Evolutionary conservation across 805 yeast genomes (phyloP), one percentile per base, ranked within the genome.

Genomic region (Candida vaughaniae): DNA sequence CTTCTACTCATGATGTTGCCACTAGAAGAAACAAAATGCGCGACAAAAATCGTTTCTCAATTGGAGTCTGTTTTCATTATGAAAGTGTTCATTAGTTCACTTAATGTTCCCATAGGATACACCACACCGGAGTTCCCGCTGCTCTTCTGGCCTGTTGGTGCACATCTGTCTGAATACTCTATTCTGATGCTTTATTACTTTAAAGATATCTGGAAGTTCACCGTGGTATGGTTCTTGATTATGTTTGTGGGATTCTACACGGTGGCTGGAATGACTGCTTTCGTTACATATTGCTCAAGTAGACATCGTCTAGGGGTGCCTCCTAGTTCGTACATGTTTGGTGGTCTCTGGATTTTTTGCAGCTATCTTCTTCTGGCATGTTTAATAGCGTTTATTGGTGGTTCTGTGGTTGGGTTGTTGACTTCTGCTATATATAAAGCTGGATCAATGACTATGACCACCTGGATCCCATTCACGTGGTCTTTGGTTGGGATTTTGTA

Each of bases 391-490:
- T 66, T 85, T 29, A 61, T 79, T 2, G 65, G 82, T 1, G 98
- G 97, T 0, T 78, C 90, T 1, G 69, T 87, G 5, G 71, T 85
- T 27, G 97, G 96, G 0, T 66, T 89, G 9, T 55, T 93, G 45
- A 53, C 85, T 12, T 82, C 82, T 23, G 85, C 88, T 1, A 74
- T 89, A 6, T 90, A 90, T 62, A 69, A 73, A 37, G 80, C 95
- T 0, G 95, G 95, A 0, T 71, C 83, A 16, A 78, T 91, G 50
- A 75, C 84, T 16, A 86, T 93, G 95, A 82, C 95, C 9, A 86
- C 97, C 0, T 91, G 99, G 99, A 78, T 91, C 6, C 98, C 99
- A 0, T 73, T 91, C 47, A 75, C 84, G 38, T 86, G 90, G 78
- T 95, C 80, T 0, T 59, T 84, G 2, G 74, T 84, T 4, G 80